Base-by-base conservation (phyloP, 192 early-diverging fungal genomes). In the Ambispora gerdemannii region DNA sequence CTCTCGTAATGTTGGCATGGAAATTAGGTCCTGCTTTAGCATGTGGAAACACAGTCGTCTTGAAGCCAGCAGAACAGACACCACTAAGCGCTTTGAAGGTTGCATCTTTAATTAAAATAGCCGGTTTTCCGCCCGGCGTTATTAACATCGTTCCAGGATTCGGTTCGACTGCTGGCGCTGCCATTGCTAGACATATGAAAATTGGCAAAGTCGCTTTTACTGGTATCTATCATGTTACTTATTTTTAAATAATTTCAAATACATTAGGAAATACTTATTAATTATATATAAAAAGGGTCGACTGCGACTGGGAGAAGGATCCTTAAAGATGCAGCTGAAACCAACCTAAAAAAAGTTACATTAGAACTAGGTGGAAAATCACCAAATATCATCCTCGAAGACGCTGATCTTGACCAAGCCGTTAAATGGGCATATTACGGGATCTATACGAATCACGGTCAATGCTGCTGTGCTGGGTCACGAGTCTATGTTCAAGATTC, bases 321-420 rank as follows among this genome's bases (percentile, higher is more conserved):
- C 61, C 82, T 87, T 76, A 75, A 78, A 27, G 73, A 78, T 30
- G 76, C 89, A 52, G 85, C 90, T 4, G 81, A 80, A 32, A 79
- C 76, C 64, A 84, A 85, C 31, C 78, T 89, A 68, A 94, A 94
- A 80, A 86, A 88, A 34, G 80, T 93, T 36, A 88, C 87, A 0
- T 76, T 96, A n/a, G 94, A 96, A 80, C 86, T 96, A 0, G 93
- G 89, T 60, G 94, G 94, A 36, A 96, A 96, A 78, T 91, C 90
- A 47, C 90, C 93, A 19, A 83, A 84, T 74, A 78, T 91, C 24
- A 82, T 94, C 36, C 92, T 92, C 79, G 85, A 74, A 28, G 92
- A 94, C 80, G 84, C 86, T 34, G 80, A 93, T 74, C 66, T 92
- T 20, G 88, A 92, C 27, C 74, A 88, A 60, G 89, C 90, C 3